phyloP scores from a whole-genome alignment of 306 rosid genomes.

The Castanea sativa region DNA sequence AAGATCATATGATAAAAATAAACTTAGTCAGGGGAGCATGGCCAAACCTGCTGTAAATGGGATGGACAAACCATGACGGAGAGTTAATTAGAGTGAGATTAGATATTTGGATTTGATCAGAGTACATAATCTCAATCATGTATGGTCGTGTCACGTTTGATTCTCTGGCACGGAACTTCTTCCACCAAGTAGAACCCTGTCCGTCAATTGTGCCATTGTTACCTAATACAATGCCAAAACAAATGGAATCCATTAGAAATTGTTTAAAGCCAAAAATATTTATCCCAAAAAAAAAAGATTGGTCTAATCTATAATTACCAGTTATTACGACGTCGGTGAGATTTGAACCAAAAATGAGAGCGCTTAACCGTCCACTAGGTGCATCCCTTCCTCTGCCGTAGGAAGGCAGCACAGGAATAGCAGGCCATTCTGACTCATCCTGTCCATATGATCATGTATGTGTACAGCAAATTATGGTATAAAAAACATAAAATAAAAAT shows the following conservation, averaged over 20 bases:
- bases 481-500: not conserved
- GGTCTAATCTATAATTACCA: constrained; percentile 32
- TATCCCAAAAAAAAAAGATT: not conserved
- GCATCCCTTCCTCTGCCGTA: constrained; percentile 72
- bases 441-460: constrained; percentile 16
- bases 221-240: constrained; percentile 35
- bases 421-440: constrained; percentile 71
- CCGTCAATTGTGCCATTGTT: constrained; percentile 91
- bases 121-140: constrained; percentile 60
- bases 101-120: constrained; percentile 56
- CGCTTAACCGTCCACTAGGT: constrained; percentile 53
- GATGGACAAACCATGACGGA: constrained; percentile 81
- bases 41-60: constrained; percentile 60
- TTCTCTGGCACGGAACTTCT: constrained; percentile 26
- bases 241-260: not conserved
- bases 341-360: constrained; percentile 70
- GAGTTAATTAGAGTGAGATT: constrained; percentile 64
- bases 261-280: not conserved
- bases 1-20: not conserved
- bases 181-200: constrained; percentile 80
- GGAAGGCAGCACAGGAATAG: constrained; percentile 44
- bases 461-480: not conserved
- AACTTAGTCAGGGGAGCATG: not conserved
- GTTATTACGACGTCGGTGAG: constrained; percentile 78
- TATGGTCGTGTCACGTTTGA: constrained; percentile 54